A percentile compares a stretch with the other conserved stretches of the same genome.
phyloP scores from a whole-genome alignment of 176 grass and related monocot genomes.

The Carex parvula region DNA sequence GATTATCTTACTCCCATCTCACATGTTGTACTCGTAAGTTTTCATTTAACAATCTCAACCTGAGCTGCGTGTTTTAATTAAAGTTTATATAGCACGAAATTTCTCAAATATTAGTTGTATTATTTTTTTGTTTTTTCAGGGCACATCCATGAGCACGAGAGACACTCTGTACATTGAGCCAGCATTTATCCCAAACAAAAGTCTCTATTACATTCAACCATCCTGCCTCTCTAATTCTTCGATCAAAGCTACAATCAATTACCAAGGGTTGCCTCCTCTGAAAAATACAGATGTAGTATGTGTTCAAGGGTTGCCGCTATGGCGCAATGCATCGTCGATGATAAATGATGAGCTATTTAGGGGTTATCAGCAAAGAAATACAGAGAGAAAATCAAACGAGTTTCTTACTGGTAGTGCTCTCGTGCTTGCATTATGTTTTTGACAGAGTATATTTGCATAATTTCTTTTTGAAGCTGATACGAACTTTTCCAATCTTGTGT shows the following conservation, averaged over 20 bases:
- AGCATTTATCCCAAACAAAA: slow-evolving; percentile 46
- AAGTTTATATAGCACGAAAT: background rate
- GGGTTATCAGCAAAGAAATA: slow-evolving; percentile 57
- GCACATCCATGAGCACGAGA: slow-evolving; percentile 41
- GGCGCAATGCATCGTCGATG: slow-evolving; percentile 56
- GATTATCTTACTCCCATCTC: slow-evolving; percentile 50
- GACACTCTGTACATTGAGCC: slow-evolving; percentile 56
- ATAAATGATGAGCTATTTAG: slow-evolving; percentile 77
- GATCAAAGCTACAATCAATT: slow-evolving; percentile 34
- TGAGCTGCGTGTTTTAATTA: background rate
- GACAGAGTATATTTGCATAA: slow-evolving; percentile 3
- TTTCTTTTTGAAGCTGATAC: background rate
- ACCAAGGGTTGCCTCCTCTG: background rate
- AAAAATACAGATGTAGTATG: slow-evolving; percentile 57
- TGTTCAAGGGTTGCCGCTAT: slow-evolving; percentile 60
- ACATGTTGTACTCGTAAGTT: slow-evolving; percentile 55
- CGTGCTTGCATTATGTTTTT: background rate
- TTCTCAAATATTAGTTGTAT: slow-evolving; percentile 11
- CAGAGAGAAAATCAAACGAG: slow-evolving; percentile 54
- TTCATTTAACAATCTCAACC: background rate
- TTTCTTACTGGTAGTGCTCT: slow-evolving; percentile 54
- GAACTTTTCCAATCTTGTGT: background rate
- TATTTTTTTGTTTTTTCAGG: slow-evolving; percentile 33
- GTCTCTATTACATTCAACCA: slow-evolving; percentile 54
- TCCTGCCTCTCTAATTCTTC: slow-evolving; percentile 40